Percentiles rank a stretch among this genome's conserved stretches.
Evolutionary conservation across 2,329 filamentous ascomycete genomes (phyloP).

Genomic region (Cladosporium oxysporum): DNA sequence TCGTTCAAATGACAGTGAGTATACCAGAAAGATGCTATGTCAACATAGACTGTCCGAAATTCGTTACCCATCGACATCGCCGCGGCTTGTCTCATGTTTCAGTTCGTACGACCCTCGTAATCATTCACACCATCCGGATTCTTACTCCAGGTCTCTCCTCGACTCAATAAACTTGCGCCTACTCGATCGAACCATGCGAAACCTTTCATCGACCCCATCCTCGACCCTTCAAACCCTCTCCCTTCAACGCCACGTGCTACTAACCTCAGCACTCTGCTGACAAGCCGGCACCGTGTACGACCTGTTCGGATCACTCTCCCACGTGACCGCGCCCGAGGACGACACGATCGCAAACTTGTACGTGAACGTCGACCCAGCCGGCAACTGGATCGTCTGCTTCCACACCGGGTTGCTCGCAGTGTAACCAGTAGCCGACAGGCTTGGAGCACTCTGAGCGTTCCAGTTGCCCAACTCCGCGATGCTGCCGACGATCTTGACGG

Average conservation of each 20-base stretch:
- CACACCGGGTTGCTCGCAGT: conserved; percentile 5
- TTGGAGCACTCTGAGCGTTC: not conserved
- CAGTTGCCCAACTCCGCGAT: not conserved
- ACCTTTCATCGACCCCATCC: not conserved
- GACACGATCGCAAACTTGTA: conserved; percentile 4
- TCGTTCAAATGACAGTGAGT: not conserved
- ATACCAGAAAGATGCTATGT: not conserved
- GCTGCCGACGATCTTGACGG: conserved; percentile 5
- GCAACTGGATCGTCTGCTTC: conserved; percentile 5
- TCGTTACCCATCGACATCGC: not conserved
- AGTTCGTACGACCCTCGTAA: not conserved
- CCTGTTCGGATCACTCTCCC: not conserved
- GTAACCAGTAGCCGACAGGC: not conserved
- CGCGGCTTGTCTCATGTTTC: not conserved
- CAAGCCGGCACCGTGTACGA: not conserved
- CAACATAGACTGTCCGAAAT: not conserved
- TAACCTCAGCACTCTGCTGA: not conserved
- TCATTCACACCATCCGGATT: not conserved
- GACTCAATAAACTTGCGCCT: no score
- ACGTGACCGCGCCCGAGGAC: not conserved
- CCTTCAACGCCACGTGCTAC: not conserved
- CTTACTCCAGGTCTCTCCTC: not conserved
- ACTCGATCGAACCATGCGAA: no score
- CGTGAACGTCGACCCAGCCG: not conserved
- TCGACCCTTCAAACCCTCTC: no score